These are phyloP conservation scores for Kurtzmaniella cleridarum DNA, from an alignment of 805 yeast species.

Conservation along the genomic window DNA sequence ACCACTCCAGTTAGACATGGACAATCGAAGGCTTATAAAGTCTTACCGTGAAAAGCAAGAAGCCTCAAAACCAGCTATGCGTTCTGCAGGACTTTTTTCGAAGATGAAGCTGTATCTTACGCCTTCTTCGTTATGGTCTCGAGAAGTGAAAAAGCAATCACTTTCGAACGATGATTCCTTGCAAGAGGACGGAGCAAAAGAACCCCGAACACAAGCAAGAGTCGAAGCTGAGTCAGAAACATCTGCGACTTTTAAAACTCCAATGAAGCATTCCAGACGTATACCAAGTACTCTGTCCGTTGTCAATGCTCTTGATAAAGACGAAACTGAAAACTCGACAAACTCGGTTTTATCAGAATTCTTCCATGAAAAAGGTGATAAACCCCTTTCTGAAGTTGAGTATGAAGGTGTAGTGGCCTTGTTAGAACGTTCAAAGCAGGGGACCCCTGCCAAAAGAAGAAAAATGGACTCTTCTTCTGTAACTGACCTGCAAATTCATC, in stretches of 20 bases:
- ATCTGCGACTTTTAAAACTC: not conserved
- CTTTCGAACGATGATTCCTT: not conserved
- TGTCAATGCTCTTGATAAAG: constrained; percentile 9
- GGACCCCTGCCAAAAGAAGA: constrained; percentile 1
- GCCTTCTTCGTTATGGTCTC: constrained; percentile 5
- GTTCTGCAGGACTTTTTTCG: constrained; percentile 24
- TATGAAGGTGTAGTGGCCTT: constrained; percentile 75
- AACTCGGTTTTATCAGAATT: constrained; percentile 64
- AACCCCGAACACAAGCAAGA: constrained; percentile 1
- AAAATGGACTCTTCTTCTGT: not conserved
- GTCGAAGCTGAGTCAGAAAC: not conserved
- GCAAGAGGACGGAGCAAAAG: not conserved
- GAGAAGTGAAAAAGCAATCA: constrained; percentile 3
- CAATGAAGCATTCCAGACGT: not conserved
- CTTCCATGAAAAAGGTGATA: constrained; percentile 68
- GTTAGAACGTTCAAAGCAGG: constrained; percentile 17
- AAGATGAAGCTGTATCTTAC: constrained; percentile 21
- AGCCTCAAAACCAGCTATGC: constrained; percentile 14
- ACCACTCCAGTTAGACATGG: constrained; percentile 27
- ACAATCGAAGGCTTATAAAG: constrained; percentile 28
- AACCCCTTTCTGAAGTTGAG: constrained; percentile 69
- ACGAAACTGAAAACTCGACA: constrained; percentile 13
- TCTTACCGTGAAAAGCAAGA: constrained; percentile 19
- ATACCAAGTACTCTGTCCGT: constrained; percentile 7
- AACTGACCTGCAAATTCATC: not conserved